Evolutionary conservation across 1,284 basidiomycete genomes (phyloP).

Genomic region (Earliella scabrosa): DNA sequence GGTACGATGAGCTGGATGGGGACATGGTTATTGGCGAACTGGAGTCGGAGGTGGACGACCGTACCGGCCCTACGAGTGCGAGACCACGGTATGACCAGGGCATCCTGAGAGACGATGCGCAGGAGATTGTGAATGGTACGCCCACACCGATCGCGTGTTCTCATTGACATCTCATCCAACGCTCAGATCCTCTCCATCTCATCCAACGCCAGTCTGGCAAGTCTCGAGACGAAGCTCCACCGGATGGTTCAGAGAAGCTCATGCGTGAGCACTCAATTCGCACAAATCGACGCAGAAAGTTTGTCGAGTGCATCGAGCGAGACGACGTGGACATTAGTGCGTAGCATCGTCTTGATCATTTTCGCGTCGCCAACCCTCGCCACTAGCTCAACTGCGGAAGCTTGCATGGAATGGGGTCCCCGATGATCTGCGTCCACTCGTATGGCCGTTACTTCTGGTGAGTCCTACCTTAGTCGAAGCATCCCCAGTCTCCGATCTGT

Average conservation of each 20-base stretch:
- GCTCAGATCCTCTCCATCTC: slow-evolving; percentile 41
- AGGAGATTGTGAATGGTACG: slow-evolving; percentile 76
- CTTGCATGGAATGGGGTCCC: slow-evolving; percentile 98
- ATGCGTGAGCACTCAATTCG: slow-evolving; percentile 76
- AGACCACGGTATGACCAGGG: slow-evolving; percentile 52
- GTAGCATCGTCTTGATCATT: slow-evolving; percentile 27
- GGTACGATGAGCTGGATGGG: slow-evolving; percentile 53
- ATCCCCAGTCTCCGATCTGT: background rate
- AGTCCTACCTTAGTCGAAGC: slow-evolving; percentile 36
- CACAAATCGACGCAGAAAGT: slow-evolving; percentile 73
- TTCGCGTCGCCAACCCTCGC: background rate
- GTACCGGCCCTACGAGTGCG: slow-evolving; percentile 27
- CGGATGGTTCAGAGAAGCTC: slow-evolving; percentile 57
- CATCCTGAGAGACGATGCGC: slow-evolving; percentile 64
- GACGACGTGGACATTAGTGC: slow-evolving; percentile 80
- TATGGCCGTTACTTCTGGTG: slow-evolving; percentile 94
- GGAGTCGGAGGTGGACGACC: slow-evolving; percentile 58
- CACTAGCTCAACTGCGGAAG: slow-evolving; percentile 79
- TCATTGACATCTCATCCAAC: slow-evolving; percentile 48
- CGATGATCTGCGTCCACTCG: slow-evolving; percentile 84
- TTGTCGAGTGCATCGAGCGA: slow-evolving; percentile 69
- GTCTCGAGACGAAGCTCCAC: slow-evolving; percentile 24
- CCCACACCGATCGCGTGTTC: slow-evolving; percentile 24
- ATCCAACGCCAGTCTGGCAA: slow-evolving; percentile 26
- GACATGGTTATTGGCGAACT: slow-evolving; percentile 79